Evolutionary conservation across 257 asterid species (phyloP).

Genomic region (Solanum ahanhuiri): DNA sequence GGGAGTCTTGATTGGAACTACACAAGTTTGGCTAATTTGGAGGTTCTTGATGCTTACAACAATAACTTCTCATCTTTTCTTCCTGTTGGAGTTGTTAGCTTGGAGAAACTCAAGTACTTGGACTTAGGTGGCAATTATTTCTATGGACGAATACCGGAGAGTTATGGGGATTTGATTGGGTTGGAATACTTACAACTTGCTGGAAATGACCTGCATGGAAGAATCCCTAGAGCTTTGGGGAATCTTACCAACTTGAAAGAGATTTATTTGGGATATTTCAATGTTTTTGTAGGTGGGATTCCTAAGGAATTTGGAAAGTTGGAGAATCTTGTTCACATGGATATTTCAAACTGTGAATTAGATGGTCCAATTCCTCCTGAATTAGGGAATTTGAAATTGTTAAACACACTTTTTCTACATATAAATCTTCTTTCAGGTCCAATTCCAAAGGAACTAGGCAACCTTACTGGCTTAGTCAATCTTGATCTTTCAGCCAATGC

Average conservation of each 20-base stretch:
- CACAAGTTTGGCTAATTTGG: slow-evolving; percentile 41
- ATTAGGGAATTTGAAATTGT: slow-evolving; percentile 50
- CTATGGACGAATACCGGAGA: slow-evolving; percentile 47
- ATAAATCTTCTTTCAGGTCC: slow-evolving; percentile 57
- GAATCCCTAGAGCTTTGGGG: slow-evolving; percentile 62
- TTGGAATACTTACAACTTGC: slow-evolving; percentile 69
- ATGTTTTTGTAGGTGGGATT: slow-evolving; percentile 63
- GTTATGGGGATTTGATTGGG: slow-evolving; percentile 42
- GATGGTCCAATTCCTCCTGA: slow-evolving; percentile 71
- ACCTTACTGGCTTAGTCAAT: slow-evolving; percentile 50
- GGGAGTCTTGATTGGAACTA: slow-evolving; percentile 74
- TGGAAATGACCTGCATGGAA: slow-evolving; percentile 74
- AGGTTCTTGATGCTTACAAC: slow-evolving; percentile 73
- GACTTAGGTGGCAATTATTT: slow-evolving; percentile 88
- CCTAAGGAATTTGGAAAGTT: slow-evolving; percentile 75
- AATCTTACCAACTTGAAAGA: slow-evolving; percentile 70
- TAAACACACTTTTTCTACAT: slow-evolving; percentile 61
- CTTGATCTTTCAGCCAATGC: slow-evolving; percentile 79
- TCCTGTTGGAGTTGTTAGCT: slow-evolving; percentile 44
- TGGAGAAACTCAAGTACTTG: slow-evolving; percentile 57
- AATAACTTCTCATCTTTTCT: slow-evolving; percentile 67
- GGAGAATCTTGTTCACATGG: slow-evolving; percentile 54
- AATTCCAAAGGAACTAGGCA: slow-evolving; percentile 68
- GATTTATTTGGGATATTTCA: slow-evolving; percentile 71
- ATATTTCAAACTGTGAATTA: slow-evolving; percentile 62